Percentiles rank a stretch among this genome's conserved stretches.
These are phyloP conservation scores for Tricholoma terreum DNA, from an alignment of 768 basidiomycete species.

Conservation along the genomic window DNA sequence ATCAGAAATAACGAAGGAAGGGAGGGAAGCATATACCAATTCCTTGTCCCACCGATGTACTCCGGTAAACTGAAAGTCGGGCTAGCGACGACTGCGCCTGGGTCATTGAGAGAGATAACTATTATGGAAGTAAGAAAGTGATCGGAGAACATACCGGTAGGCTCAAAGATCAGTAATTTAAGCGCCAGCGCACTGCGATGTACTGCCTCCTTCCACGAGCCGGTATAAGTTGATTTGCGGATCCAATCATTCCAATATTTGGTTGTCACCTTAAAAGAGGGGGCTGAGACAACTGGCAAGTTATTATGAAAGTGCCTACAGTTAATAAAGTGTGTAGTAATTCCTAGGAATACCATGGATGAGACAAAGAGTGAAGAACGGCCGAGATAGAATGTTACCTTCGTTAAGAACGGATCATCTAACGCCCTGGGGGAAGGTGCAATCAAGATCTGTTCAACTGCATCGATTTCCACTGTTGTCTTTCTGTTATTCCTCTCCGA, in stretches of 20 bases:
- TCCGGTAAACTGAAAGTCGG: conserved; percentile 95
- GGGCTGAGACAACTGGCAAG: neutral
- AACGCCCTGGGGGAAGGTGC: conserved; percentile 29
- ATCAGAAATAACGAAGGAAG: neutral
- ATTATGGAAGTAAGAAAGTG: neutral
- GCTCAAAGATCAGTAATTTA: conserved; percentile 91
- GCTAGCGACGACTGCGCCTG: conserved; percentile 89
- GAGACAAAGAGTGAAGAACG: neutral
- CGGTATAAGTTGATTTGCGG: conserved; percentile 81
- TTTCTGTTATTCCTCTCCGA: conserved; percentile 12
- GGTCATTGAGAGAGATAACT: neutral
- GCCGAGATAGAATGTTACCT: conserved; percentile 28
- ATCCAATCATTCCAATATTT: conserved; percentile 90
- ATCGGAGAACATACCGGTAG: conserved; percentile 52
- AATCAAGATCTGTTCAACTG: neutral
- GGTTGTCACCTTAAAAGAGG: conserved; percentile 47
- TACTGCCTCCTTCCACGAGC: conserved; percentile 95
- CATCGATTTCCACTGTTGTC: neutral
- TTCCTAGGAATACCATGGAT: conserved; percentile 32
- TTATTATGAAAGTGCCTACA: conserved; percentile 33
- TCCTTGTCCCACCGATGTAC: conserved; percentile 84
- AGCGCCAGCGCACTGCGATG: conserved; percentile 90
- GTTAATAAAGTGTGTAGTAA: conserved; percentile 55
- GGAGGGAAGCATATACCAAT: conserved; percentile 54
- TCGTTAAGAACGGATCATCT: conserved; percentile 74